A percentile compares a stretch with the other conserved stretches of the same genome.
phyloP scores from a whole-genome alignment of 306 rosid species.

The Castanea mollissima region DNA sequence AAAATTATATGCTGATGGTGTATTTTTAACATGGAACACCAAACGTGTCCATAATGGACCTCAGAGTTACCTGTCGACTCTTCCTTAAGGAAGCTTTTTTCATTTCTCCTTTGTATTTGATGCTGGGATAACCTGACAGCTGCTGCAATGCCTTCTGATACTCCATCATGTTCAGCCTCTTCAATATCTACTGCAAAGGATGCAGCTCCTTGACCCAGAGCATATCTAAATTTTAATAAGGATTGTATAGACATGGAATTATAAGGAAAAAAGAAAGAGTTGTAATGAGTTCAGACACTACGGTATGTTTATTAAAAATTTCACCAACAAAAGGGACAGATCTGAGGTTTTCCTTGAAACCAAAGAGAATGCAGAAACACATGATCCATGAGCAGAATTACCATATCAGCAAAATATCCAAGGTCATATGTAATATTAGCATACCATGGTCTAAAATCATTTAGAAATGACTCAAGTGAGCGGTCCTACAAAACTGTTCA shows the following conservation, averaged over 20 bases:
- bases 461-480: neutral
- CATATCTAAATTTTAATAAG: conserved; percentile 68
- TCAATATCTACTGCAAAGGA: conserved; percentile 79
- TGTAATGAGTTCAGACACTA: neutral
- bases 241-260: conserved; percentile 12
- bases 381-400: neutral
- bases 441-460: neutral
- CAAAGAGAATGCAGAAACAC: neutral
- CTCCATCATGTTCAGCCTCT: conserved; percentile 39
- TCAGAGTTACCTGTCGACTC: conserved; percentile 50
- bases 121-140: conserved; percentile 47
- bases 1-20: neutral
- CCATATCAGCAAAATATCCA: neutral
- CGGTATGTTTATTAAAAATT: neutral
- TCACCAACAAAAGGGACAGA: neutral
- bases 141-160: conserved; percentile 33
- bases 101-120: conserved; percentile 64
- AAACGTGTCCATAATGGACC: conserved; percentile 5
- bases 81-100: conserved; percentile 34
- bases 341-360: neutral
- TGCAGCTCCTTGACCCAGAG: conserved; percentile 72
- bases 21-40: neutral
- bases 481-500: neutral
- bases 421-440: neutral
- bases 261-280: neutral